These are phyloP conservation scores for Saccharomyces kudriavzevii DNA, from an alignment of 805 yeast genomes.

Conservation along the genomic window DNA sequence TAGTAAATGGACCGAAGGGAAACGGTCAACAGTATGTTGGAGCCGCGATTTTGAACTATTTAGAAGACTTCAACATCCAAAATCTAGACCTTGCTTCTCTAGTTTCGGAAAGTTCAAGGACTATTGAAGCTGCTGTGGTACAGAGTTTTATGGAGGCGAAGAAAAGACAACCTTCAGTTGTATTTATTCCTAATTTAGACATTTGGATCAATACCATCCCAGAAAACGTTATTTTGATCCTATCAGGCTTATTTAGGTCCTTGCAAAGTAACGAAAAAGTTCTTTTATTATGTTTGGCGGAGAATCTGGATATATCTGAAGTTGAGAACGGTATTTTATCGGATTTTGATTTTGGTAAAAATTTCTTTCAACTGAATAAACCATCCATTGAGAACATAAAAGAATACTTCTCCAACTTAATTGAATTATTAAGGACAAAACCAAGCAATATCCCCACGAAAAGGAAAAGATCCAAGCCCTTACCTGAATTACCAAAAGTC, in stretches of 20 bases:
- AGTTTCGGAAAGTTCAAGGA: constrained; percentile 67
- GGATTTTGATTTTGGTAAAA: constrained; percentile 29
- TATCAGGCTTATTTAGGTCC: constrained; percentile 60
- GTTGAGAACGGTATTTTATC: constrained; percentile 31
- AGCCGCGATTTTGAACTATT: constrained; percentile 66
- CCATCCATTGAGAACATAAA: constrained; percentile 43
- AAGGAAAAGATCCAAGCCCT: constrained; percentile 37
- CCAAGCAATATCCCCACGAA: constrained; percentile 68
- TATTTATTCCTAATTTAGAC: constrained; percentile 76
- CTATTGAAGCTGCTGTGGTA: constrained; percentile 77
- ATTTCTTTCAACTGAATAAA: constrained; percentile 40
- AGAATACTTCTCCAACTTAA: constrained; percentile 49
- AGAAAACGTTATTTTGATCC: constrained; percentile 60
- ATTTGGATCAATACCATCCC: constrained; percentile 66
- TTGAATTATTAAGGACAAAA: constrained; percentile 49
- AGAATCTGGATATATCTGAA: constrained; percentile 33
- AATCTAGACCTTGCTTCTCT: constrained; percentile 72
- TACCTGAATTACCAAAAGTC: constrained; percentile 34
- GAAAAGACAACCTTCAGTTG: constrained; percentile 80
- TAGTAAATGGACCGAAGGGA: constrained; percentile 67
- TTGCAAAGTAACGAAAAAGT: constrained; percentile 66
- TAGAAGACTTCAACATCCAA: constrained; percentile 89
- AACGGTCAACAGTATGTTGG: constrained; percentile 83
- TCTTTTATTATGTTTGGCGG: constrained; percentile 67
- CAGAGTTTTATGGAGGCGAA: constrained; percentile 82